A percentile compares a stretch with the other conserved stretches of the same genome.
phyloP scores from a whole-genome alignment of 2,329 filamentous ascomycete species.

The Plectosphaerella sp. region DNA sequence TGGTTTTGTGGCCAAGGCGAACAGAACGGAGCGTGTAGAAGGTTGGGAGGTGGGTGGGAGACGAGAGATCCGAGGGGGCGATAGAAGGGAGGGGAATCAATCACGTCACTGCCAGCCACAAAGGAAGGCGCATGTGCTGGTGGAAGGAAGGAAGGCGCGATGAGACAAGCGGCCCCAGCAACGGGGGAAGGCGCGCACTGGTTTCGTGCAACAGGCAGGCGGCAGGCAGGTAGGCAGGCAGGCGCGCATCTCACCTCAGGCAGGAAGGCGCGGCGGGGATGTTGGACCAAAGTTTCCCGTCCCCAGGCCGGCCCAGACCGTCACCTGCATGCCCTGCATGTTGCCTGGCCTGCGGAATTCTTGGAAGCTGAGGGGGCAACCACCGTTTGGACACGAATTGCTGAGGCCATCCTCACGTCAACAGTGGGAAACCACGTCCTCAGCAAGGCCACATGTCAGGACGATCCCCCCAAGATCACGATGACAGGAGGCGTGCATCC shows the following conservation, averaged over 20 bases:
- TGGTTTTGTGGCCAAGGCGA: conserved; percentile 9
- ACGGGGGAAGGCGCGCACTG: neutral
- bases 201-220: neutral
- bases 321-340: neutral
- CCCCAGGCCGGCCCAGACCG: neutral
- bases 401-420: neutral
- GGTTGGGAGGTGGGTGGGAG: neutral
- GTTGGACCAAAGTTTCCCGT: neutral
- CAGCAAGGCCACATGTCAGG: conserved; percentile 6
- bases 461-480: conserved; percentile 11
- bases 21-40: neutral
- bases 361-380: neutral
- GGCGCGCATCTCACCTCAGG: neutral
- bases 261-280: neutral
- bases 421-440: neutral
- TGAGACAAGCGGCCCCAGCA: neutral
- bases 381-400: neutral
- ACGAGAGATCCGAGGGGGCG: neutral
- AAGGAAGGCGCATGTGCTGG: neutral
- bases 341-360: neutral
- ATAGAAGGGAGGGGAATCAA: conserved; percentile 9
- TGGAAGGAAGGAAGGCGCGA: neutral
- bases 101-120: conserved; percentile 11
- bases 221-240: neutral
- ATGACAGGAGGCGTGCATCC: conserved; percentile 5